Percentiles rank a stretch among this genome's conserved stretches.
These are phyloP conservation scores for Fusarium begoniae DNA, from an alignment of 2,329 filamentous ascomycete species.

Conservation along the genomic window DNA sequence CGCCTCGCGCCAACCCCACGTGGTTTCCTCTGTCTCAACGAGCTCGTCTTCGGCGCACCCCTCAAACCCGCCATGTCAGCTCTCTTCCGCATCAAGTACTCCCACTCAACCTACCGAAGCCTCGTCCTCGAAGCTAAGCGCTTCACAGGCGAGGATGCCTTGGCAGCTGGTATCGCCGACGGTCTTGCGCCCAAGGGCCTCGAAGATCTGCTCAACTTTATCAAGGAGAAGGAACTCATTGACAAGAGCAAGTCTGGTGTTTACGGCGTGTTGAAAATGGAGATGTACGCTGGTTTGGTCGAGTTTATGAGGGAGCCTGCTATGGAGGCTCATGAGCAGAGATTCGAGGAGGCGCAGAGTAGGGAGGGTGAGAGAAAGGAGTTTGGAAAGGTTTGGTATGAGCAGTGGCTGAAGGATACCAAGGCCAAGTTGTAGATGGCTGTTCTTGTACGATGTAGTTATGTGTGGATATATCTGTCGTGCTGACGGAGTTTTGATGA, in stretches of 20 bases:
- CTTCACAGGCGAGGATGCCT: conserved; percentile 69
- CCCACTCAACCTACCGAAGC: conserved; percentile 64
- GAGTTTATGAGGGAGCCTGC: conserved; percentile 63
- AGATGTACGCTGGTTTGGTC: conserved; percentile 77
- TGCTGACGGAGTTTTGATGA: background rate
- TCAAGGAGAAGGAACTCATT: conserved; percentile 66
- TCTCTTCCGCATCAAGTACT: conserved; percentile 77
- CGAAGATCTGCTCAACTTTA: conserved; percentile 68
- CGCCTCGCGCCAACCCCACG: conserved; percentile 75
- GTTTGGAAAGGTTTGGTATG: conserved; percentile 57
- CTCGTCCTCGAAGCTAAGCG: conserved; percentile 79
- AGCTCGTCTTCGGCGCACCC: conserved; percentile 82
- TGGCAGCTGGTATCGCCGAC: conserved; percentile 75
- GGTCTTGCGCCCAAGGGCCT: conserved; percentile 66
- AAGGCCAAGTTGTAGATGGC: conserved; percentile 50
- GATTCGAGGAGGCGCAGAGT: conserved; percentile 54
- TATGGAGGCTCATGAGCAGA: conserved; percentile 59
- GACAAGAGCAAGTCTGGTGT: conserved; percentile 71
- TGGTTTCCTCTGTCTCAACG: conserved; percentile 84
- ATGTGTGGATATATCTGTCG: background rate
- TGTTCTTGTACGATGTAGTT: background rate
- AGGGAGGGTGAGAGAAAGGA: conserved; percentile 54
- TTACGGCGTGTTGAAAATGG: conserved; percentile 76
- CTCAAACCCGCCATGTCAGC: conserved; percentile 77
- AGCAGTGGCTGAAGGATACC: conserved; percentile 58